Evolutionary conservation across 2,329 filamentous ascomycete genomes (phyloP).

Genomic region (Tolypocladium tundrense): DNA sequence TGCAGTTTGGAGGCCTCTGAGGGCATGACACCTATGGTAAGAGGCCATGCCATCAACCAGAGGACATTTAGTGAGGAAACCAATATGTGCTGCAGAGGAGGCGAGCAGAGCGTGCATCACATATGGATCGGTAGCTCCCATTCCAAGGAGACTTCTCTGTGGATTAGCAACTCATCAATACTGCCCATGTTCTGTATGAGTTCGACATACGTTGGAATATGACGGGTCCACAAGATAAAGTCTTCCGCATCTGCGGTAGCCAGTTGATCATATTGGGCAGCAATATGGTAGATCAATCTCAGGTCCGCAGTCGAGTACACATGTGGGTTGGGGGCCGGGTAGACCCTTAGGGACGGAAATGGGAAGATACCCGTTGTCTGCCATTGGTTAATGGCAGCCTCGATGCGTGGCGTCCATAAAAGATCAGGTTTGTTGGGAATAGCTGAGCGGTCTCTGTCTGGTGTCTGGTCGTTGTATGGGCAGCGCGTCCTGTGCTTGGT

Average conservation of each 20-base stretch:
- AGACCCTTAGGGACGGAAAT: slow-evolving; percentile 70
- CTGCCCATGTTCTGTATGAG: no score
- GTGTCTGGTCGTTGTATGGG: slow-evolving; percentile 81
- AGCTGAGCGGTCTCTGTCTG: slow-evolving; percentile 49
- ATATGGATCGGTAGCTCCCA: slow-evolving; percentile 69
- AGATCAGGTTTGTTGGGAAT: slow-evolving; percentile 57
- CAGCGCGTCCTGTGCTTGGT: slow-evolving; percentile 98
- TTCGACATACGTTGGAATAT: slow-evolving; percentile 66
- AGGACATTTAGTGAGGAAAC: slow-evolving; percentile 76
- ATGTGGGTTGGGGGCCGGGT: slow-evolving; percentile 62
- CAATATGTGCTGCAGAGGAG: slow-evolving; percentile 86
- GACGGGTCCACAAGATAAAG: slow-evolving; percentile 85
- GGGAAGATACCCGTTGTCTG: slow-evolving; percentile 74
- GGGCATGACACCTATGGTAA: slow-evolving; percentile 31
- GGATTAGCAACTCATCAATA: no score
- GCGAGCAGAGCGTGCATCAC: slow-evolving; percentile 91
- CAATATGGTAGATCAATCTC: slow-evolving; percentile 82
- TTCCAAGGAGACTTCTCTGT: slow-evolving; percentile 41
- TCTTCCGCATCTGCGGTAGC: slow-evolving; percentile 65
- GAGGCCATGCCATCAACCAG: slow-evolving; percentile 72
- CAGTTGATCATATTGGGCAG: slow-evolving; percentile 75
- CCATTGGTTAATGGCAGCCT: slow-evolving; percentile 74
- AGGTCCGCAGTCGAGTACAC: slow-evolving; percentile 68
- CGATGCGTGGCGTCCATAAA: slow-evolving; percentile 78
- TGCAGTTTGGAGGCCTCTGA: slow-evolving; percentile 80